Evolutionary conservation across 2,329 filamentous ascomycete genomes (phyloP).

Genomic region (Fusarium globosum): DNA sequence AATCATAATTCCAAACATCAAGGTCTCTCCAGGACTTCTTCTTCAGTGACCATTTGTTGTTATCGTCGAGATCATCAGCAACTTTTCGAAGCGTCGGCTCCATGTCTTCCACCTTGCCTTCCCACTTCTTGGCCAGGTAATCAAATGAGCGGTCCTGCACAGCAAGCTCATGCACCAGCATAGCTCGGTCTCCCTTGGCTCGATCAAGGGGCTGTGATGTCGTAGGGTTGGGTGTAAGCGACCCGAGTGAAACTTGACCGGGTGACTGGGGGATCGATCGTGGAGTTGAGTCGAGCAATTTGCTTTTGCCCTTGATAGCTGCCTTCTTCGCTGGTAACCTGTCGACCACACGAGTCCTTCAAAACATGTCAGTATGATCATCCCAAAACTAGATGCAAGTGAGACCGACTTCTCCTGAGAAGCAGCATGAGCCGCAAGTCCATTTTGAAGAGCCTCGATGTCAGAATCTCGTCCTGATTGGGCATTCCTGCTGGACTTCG

Average conservation of each 20-base stretch:
- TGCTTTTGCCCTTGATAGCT: conserved; percentile 55
- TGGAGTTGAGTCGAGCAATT: conserved; percentile 54
- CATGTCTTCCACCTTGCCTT: conserved; percentile 65
- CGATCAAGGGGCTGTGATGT: conserved; percentile 63
- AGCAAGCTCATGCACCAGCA: conserved; percentile 71
- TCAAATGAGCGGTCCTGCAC: conserved; percentile 62
- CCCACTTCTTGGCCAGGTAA: conserved; percentile 62
- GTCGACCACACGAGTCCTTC: conserved; percentile 51
- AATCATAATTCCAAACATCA: conserved; percentile 72
- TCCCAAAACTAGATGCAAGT: conserved; percentile 18
- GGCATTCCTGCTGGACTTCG: conserved; percentile 49
- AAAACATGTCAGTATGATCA: conserved; percentile 44
- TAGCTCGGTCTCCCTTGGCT: conserved; percentile 63
- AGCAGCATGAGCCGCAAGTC: conserved; percentile 51
- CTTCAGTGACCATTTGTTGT: conserved; percentile 65
- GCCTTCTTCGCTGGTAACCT: conserved; percentile 50
- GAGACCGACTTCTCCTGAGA: conserved; percentile 51
- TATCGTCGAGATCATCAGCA: conserved; percentile 61
- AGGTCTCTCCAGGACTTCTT: conserved; percentile 72
- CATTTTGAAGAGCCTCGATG: conserved; percentile 61
- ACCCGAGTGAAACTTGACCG: conserved; percentile 64
- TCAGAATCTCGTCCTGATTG: conserved; percentile 60
- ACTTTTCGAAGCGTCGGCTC: conserved; percentile 67
- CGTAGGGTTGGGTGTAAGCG: conserved; percentile 63
- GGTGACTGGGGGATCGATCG: conserved; percentile 65